phyloP scores from a whole-genome alignment of 2,329 filamentous ascomycete genomes.

The Leptographium procerum region DNA sequence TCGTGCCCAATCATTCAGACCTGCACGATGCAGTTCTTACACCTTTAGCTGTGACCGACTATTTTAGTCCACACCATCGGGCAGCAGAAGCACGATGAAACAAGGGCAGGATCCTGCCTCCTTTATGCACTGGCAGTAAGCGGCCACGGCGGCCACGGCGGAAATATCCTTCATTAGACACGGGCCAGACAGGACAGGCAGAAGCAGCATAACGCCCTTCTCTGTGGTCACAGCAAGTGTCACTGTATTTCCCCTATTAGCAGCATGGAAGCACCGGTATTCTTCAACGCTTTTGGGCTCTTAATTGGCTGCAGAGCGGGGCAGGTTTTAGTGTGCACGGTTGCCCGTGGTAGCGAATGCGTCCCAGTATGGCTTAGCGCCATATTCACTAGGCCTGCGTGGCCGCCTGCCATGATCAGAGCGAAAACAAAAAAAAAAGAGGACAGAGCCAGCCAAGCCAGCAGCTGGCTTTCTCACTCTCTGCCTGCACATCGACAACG shows the following conservation, averaged over 20 bases:
- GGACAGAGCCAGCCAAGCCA: too few relatives aligned
- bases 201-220: too few relatives aligned
- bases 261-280: background rate
- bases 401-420: background rate
- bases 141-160: background rate
- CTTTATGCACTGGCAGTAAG: background rate
- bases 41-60: background rate
- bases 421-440: background rate
- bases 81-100: background rate
- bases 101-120: background rate
- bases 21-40: background rate
- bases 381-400: background rate
- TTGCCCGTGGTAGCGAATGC: conserved; percentile 1
- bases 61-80: background rate
- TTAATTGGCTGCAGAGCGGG: background rate
- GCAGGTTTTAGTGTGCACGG: background rate
- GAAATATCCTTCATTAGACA: too few relatives aligned
- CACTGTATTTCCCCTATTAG: background rate
- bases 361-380: background rate
- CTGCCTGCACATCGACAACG: background rate
- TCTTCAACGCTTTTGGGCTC: background rate
- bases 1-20: background rate
- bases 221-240: too few relatives aligned
- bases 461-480: too few relatives aligned
- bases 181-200: too few relatives aligned